These are phyloP conservation scores for Tetrastigma voinierianum DNA, from an alignment of 164 flowering plant species.

Conservation along the genomic window DNA sequence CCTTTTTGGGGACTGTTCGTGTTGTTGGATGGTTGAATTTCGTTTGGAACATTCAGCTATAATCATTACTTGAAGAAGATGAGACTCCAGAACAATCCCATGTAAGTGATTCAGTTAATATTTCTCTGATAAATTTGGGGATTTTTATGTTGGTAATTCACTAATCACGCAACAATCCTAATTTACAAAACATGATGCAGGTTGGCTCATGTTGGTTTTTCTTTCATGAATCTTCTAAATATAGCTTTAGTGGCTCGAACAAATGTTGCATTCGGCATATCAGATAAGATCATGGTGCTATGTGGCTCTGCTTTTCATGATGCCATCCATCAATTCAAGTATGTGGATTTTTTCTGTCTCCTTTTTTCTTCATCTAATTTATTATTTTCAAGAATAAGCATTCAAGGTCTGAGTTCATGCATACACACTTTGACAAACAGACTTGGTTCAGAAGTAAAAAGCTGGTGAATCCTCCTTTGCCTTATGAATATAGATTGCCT, in stretches of 20 bases:
- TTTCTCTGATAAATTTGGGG: not conserved
- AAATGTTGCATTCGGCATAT: constrained; percentile 55
- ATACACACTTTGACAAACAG: not conserved
- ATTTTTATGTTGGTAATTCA: not conserved
- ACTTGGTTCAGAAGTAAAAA: no score
- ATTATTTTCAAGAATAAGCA: not conserved
- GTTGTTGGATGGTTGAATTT: constrained; percentile 89
- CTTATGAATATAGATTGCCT: no score
- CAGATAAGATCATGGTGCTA: constrained; percentile 80
- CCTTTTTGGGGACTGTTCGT: constrained; percentile 82
- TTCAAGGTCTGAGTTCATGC: not conserved
- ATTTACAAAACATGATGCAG: constrained; percentile 41
- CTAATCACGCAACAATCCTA: not conserved
- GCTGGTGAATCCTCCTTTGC: no score
- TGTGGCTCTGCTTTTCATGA: constrained; percentile 83
- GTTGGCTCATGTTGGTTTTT: constrained; percentile 70
- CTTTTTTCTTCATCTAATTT: not conserved
- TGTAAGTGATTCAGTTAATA: constrained; percentile 44
- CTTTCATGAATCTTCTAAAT: constrained; percentile 52
- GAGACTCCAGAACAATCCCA: constrained; percentile 60
- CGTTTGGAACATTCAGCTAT: constrained; percentile 75
- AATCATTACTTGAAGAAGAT: constrained; percentile 72
- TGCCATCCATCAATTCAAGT: constrained; percentile 91
- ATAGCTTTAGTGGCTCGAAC: constrained; percentile 60
- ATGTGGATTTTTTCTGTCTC: constrained; percentile 20